A percentile compares a stretch with the other conserved stretches of the same genome.
These are phyloP conservation scores for Coemansia asiatica DNA, from an alignment of 192 early-diverging fungal genomes.

Conservation along the genomic window DNA sequence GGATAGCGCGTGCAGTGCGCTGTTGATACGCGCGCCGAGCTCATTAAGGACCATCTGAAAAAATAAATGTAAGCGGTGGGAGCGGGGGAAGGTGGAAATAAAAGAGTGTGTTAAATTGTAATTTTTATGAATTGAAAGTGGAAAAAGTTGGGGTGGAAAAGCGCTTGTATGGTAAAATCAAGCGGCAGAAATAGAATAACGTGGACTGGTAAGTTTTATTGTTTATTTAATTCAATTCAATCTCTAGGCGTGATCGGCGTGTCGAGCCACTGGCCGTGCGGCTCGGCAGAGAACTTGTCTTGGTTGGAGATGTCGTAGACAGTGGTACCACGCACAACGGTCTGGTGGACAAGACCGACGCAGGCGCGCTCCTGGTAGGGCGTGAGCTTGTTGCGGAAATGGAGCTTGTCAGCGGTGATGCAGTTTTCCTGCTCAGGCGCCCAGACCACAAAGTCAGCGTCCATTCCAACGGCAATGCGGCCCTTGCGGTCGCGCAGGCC, in stretches of 20 bases:
- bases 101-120: not conserved
- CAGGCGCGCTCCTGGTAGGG: conserved; percentile 68
- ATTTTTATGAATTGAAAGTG: not conserved
- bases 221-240: no score
- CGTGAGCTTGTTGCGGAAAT: conserved; percentile 81
- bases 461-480: conserved; percentile 63
- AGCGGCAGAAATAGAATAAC: no score
- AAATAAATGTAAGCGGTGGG: not conserved
- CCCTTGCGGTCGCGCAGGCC: conserved; percentile 68
- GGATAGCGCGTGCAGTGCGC: conserved; percentile 76
- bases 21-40: conserved; percentile 85
- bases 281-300: conserved; percentile 31
- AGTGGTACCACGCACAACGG: conserved; percentile 66
- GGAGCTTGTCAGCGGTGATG: conserved; percentile 63
- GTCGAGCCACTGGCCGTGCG: conserved; percentile 51
- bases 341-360: conserved; percentile 67
- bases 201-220: no score
- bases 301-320: conserved; percentile 50
- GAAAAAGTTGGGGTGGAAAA: no score
- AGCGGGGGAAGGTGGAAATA: not conserved
- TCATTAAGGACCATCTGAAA: conserved; percentile 83
- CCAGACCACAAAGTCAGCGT: conserved; percentile 83
- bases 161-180: no score
- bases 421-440: conserved; percentile 63
- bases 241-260: conserved; percentile 21